A percentile compares a stretch with the other conserved stretches of the same genome.
These are phyloP conservation scores for Psidium friedrichsthalianum DNA, from an alignment of 345 rosid genomes.

Conservation along the genomic window DNA sequence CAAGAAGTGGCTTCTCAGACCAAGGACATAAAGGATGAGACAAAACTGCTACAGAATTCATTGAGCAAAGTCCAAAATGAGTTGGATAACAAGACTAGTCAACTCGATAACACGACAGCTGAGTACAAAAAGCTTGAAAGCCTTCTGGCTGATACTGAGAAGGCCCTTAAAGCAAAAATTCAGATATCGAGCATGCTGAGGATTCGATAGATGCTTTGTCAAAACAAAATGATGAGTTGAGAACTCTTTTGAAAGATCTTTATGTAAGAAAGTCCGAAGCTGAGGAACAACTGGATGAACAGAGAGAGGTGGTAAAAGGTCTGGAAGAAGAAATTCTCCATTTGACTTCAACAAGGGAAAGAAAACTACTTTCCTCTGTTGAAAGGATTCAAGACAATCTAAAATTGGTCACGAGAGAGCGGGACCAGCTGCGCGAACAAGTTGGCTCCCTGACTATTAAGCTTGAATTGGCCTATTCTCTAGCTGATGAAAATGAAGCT, in stretches of 20 bases:
- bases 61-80: conserved; percentile 45
- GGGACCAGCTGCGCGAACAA: conserved; percentile 53
- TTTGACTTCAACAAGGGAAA: conserved; percentile 41
- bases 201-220: conserved; percentile 39
- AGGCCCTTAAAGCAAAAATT: conserved; percentile 34
- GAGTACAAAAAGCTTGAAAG: conserved; percentile 43
- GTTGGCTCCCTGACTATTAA: conserved; percentile 45
- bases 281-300: conserved; percentile 65
- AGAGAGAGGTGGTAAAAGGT: conserved; percentile 50
- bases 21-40: conserved; percentile 63
- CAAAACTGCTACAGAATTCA: conserved; percentile 37
- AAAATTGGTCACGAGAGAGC: conserved; percentile 29
- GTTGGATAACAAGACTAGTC: conserved; percentile 50
- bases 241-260: conserved; percentile 49
- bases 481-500: conserved; percentile 90
- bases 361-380: conserved; percentile 29
- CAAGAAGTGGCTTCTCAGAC: conserved; percentile 77
- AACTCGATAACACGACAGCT: conserved; percentile 45
- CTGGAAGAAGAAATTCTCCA: conserved; percentile 75
- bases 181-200: conserved; percentile 48
- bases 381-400: conserved; percentile 45
- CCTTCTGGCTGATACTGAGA: conserved; percentile 35
- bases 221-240: conserved; percentile 64
- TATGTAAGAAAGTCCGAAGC: conserved; percentile 49
- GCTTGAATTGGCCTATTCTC: conserved; percentile 54